A percentile compares a stretch with the other conserved stretches of the same genome.
Conservation (phyloP, 2,329 filamentous ascomycete genomes). For the Fusarium sp. region DNA sequence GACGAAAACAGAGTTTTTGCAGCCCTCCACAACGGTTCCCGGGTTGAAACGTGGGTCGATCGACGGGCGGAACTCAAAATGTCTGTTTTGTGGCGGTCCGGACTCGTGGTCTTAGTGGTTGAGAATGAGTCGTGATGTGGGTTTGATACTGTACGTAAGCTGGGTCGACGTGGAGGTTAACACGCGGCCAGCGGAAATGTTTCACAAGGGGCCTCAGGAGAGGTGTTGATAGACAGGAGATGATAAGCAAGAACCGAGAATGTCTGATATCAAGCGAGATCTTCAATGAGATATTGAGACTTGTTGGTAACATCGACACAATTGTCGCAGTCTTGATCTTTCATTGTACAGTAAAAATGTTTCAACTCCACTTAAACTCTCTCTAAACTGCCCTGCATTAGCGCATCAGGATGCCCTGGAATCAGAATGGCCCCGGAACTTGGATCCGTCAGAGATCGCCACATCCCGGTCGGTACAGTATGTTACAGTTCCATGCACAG, state of each 20-base stretch:
- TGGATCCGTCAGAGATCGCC: not conserved
- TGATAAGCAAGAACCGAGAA: not conserved
- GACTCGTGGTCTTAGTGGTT: constrained; percentile 4
- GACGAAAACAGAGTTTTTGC: constrained; percentile 8
- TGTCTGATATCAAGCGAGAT: not conserved
- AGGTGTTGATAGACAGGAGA: not conserved
- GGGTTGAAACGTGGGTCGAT: constrained; percentile 15
- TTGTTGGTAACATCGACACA: not conserved
- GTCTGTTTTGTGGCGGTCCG: constrained; percentile 13
- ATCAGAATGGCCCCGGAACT: not conserved
- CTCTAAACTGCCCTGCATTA: constrained; percentile 18
- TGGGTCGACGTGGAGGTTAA: constrained; percentile 22
- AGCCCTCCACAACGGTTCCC: constrained; percentile 10
- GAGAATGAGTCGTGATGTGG: constrained; percentile 30
- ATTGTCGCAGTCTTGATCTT: not conserved
- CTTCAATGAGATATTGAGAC: not conserved
- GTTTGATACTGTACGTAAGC: constrained; percentile 17
- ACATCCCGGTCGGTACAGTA: constrained; percentile 2
- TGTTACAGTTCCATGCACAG: not conserved
- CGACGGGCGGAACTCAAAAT: constrained; percentile 6
- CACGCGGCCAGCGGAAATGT: constrained; percentile 14
- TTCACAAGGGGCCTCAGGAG: not conserved
- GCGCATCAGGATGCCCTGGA: not conserved
- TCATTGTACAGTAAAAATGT: constrained; percentile 13
- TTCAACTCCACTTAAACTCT: constrained; percentile 18